Base-by-base conservation (phyloP, 305 asterid species). In the Rubia tinctorum region DNA sequence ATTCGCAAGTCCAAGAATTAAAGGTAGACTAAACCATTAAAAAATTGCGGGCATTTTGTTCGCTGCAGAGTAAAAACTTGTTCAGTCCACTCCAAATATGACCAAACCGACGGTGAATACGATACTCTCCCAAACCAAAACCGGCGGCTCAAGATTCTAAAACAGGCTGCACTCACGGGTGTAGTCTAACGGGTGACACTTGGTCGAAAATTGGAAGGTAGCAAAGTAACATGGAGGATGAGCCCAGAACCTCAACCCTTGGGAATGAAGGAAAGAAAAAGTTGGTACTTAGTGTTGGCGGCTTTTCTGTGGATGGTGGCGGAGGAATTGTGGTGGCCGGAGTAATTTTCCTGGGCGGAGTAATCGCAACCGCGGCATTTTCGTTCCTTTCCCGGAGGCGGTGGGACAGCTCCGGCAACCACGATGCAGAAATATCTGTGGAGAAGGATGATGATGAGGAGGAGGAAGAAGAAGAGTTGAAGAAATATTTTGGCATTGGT, bases 331-430 rank as follows among this genome's bases (percentile, higher is more conserved):
- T 44, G 12, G 45, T 42, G 30, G 69, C 23, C 30, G 69, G 69
- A 39, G 13, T 66, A 2, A 39, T 66, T 18, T 66, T 66, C 51
- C 8, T 66, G 11, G 69, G 69, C 30, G 69, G 69, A 18, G 45
- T 66, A 66, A 39, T 66, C 17, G 69, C 45, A 30, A 66, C 51
- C 20, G 44, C 69, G 22, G 69, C 69, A 10, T 66, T 66, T n/a
- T 44, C 69, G n/a, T 39, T 66, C 30, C 69, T 66, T 3, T 40
- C 40, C 17, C 18, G 69, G 22, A 40, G 69, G 69, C 6, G 69
- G 69, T 3, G 47, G 69, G 22, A 34, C 40, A 61, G 1, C 13
- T 34, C 69, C 69, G 51, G 53, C 8, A 30, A 23, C 51, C 10
- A 2, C 42, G 14, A 10, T 6, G 27, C 2, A 18, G 69, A 42